Percentiles rank a stretch among this genome's conserved stretches.
phyloP scores from a whole-genome alignment of 2,329 filamentous ascomycete genomes.

The Cladophialophora psammophila region DNA sequence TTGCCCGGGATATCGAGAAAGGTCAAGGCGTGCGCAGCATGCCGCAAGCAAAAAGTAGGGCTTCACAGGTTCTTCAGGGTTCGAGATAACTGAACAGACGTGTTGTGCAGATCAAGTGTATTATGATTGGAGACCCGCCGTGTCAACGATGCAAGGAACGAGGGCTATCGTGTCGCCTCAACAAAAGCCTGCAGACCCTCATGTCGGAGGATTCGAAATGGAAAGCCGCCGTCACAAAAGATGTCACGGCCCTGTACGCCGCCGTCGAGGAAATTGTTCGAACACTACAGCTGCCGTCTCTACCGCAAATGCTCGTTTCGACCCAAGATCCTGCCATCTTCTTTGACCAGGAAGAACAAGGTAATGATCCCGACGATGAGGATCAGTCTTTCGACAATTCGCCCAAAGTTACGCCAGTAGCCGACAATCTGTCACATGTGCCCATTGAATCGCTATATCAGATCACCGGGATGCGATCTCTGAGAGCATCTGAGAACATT shows the following conservation, averaged over 20 bases:
- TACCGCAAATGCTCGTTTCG: constrained; percentile 48
- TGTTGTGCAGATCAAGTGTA: constrained; percentile 53
- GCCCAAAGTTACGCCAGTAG: constrained; percentile 42
- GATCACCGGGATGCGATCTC: constrained; percentile 44
- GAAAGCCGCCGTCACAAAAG: constrained; percentile 46
- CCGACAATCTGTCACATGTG: constrained; percentile 45
- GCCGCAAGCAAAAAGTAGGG: constrained; percentile 60
- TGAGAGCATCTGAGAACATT: constrained; percentile 44
- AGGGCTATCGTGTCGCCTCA: constrained; percentile 59
- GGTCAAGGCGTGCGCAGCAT: constrained; percentile 60
- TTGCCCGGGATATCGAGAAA: constrained; percentile 50
- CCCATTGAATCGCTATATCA: constrained; percentile 49
- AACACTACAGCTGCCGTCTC: constrained; percentile 48
- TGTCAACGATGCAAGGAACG: constrained; percentile 60
- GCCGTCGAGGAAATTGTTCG: constrained; percentile 47
- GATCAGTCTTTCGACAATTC: constrained; percentile 51
- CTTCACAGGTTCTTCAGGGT: background rate
- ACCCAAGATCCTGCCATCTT: constrained; percentile 41
- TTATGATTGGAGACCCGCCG: constrained; percentile 59
- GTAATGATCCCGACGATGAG: constrained; percentile 55
- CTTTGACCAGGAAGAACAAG: constrained; percentile 48
- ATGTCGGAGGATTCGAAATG: constrained; percentile 58
- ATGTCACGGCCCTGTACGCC: constrained; percentile 44
- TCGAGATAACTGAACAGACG: constrained; percentile 15
- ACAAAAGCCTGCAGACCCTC: constrained; percentile 60